Base-by-base conservation (phyloP, 2,329 filamentous ascomycete species). In the Arthrobotrys iridis region DNA sequence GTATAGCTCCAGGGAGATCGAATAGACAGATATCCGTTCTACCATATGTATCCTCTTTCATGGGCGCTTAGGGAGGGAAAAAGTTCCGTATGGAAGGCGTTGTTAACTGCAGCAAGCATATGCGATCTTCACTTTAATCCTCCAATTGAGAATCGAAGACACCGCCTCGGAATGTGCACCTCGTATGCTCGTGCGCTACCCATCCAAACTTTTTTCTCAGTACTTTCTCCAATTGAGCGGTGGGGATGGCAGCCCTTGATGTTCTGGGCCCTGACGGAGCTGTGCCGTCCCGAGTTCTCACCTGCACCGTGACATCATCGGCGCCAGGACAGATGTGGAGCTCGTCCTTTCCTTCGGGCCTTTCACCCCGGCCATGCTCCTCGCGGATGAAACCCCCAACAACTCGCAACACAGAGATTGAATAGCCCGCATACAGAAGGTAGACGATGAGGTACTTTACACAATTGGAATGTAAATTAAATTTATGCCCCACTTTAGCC, bases 221-320 rank as follows among this genome's bases (percentile, higher is more conserved):
- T 62, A 18, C 40, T 60, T 60, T 43, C 33, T 52, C 45, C 60
- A 50, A 40, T 40, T 20, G 30, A 28, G 26, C 35, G 18, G 41
- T 46, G 35, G 26, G 48, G 24, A 30, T 22, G 26, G 24, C 5
- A 11, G 46, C 37, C 28, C 8, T 13, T 24, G 63, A 63, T 26
- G 71, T 67, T 75, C 71, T 75, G 71, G 71, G 63, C 71, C 71
- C 57, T 70, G 65, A 55, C 62, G 45, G 48, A 70, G 22, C 65
- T 63, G 68, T 63, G 63, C 71, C 71, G 71, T 64, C 71, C 63
- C 71, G 63, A 46, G 22, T 48, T 50, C 40, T 33, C n/a, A 28
- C 55, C 63, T 64, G 63, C 37, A 15, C 18, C 15, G 15, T 75
- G 71, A 75, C 57, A 60, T 75, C 71, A 75, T 74, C 33, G 35